Evolutionary conservation across 352 stramenopile species (phyloP), one percentile per base, ranked within the genome.

Genomic region (Globisporangium takayamanum): DNA sequence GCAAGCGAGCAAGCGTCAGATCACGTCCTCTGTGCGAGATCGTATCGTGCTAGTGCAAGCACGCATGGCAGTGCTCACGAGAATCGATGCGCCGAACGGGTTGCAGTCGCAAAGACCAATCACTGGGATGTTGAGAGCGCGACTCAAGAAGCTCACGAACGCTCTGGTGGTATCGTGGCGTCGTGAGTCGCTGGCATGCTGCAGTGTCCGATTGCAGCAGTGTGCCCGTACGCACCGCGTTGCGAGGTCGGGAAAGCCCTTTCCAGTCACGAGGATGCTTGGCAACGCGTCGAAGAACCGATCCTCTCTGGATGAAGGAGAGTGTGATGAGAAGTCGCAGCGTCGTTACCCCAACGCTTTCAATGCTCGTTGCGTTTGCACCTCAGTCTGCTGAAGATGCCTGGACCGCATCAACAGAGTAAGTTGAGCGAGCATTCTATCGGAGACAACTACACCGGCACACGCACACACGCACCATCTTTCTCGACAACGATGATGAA

Each of bases 401-500:
- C 93, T 93, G 85, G 66, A 20, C 2, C 20, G 7, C 44, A 49
- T 49, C 5, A 14, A 6, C 58, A 30, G 20, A 48, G 33, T 53
- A 64, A 1, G 66, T 55, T 2, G 66, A 80, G 66, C 64, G 50
- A 18, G 0, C 8, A 41, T 39, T 44, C 5, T 42, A n/a, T 18
- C 11, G 16, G 44, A 36, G 18, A 18, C 26, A 22, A 1, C 39
- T 2, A 15, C 26, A n/a, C 3, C 2, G 18, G 12, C 0, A 39
- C 59, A n/a, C 10, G 48, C 58, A 25, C 7, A 48, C 58, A 36
- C 57, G 37, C 10, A 94, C 95, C 93, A 51, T 98, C 95, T 67
- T 98, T 98, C 67, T 98, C 95, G 42, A 98, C 77, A 3, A 98
- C 87, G 6, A 98, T 50, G 58, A 98, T 97, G 59, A 67, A 97